phyloP scores from a whole-genome alignment of 2,329 filamentous ascomycete genomes.

The Diplodia scrobiculata region DNA sequence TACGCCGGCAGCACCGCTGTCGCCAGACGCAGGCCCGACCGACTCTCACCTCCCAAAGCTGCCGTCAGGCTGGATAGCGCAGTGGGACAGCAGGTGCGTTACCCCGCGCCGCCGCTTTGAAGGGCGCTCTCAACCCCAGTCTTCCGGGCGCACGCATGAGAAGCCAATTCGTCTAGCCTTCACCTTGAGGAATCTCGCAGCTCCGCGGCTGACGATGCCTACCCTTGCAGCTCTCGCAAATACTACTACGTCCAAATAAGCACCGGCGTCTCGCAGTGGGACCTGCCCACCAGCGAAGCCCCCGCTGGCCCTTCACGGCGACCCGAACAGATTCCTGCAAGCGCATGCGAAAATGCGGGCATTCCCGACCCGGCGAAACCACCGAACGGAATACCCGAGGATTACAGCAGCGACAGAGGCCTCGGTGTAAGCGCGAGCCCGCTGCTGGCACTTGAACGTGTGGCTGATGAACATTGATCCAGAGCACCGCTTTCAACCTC shows the following conservation, averaged over 20 bases:
- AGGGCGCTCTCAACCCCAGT: conserved; percentile 15
- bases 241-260: conserved; percentile 66
- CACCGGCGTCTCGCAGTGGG: conserved; percentile 73
- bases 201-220: conserved; percentile 16
- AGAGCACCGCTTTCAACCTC: conserved; percentile 29
- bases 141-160: conserved; percentile 13
- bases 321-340: conserved; percentile 22
- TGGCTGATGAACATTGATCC: conserved; percentile 5
- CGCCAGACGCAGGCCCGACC: conserved; percentile 46
- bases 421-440: conserved; percentile 28
- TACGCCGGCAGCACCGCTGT: conserved; percentile 30
- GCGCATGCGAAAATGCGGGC: conserved; percentile 12
- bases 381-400: conserved; percentile 20
- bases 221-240: conserved; percentile 44
- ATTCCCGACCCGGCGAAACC: conserved; percentile 15
- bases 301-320: conserved; percentile 24
- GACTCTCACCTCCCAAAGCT: conserved; percentile 44
- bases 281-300: conserved; percentile 59
- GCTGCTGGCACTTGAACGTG: neutral
- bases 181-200: conserved; percentile 37
- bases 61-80: conserved; percentile 46
- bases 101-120: conserved; percentile 4
- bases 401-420: conserved; percentile 29
- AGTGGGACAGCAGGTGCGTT: conserved; percentile 46
- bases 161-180: conserved; percentile 32